phyloP scores from a whole-genome alignment of 495 filamentous ascomycete species.

The Aspergillus hancockii region DNA sequence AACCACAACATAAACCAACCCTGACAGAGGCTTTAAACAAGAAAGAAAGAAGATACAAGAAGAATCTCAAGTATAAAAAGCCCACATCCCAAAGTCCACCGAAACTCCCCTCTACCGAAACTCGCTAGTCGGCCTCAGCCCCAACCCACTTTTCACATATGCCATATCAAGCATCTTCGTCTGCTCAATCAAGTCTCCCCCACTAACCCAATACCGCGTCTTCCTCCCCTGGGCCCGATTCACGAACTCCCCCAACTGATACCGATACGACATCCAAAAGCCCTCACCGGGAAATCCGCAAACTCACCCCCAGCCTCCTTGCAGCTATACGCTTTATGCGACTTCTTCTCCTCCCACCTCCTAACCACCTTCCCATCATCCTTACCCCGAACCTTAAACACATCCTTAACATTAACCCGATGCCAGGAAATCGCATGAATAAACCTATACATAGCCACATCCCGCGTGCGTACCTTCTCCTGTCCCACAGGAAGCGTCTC shows the following conservation, averaged over 20 bases:
- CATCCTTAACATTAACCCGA: slow-evolving; percentile 46
- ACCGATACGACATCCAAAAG: slow-evolving; percentile 51
- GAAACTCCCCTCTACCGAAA: no score
- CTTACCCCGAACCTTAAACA: slow-evolving; percentile 34
- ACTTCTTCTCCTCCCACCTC: slow-evolving; percentile 37
- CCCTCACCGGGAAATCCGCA: no score
- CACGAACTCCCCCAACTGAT: slow-evolving; percentile 60
- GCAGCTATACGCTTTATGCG: slow-evolving; percentile 40
- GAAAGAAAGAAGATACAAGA: no score
- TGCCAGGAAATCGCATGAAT: slow-evolving; percentile 38
- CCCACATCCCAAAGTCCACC: no score
- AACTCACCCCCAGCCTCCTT: no score
- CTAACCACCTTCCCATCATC: slow-evolving; percentile 26
- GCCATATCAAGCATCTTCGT: slow-evolving; percentile 56
- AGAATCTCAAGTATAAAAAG: no score
- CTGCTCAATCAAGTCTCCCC: slow-evolving; percentile 51
- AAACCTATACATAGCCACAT: slow-evolving; percentile 29
- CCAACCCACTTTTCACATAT: slow-evolving; percentile 49
- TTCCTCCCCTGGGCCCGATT: slow-evolving; percentile 48
- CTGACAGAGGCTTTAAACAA: no score
- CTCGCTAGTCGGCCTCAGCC: slow-evolving; percentile 19
- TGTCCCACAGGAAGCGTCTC: slow-evolving; percentile 28
- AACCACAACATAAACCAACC: no score
- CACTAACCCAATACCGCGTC: slow-evolving; percentile 50
- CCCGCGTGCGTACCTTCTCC: slow-evolving; percentile 24